phyloP scores from a whole-genome alignment of 208 protist genomes.

The Acanthamoeba culbertsoni region DNA sequence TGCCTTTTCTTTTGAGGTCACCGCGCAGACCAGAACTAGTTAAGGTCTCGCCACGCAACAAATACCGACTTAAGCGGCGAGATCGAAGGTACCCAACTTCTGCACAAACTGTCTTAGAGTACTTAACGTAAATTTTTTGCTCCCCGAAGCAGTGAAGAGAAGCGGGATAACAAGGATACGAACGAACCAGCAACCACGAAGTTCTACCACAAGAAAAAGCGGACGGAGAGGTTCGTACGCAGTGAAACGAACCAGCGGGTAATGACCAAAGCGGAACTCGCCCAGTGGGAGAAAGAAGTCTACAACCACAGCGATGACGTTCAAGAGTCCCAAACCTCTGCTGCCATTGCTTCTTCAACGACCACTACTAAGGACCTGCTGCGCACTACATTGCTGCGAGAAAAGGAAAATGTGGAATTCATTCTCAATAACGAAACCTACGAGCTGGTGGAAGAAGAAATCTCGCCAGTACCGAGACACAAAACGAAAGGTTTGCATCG shows the following conservation, averaged over 20 bases:
- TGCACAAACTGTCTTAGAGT: too few species aligned
- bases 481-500: background rate
- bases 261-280: constrained; percentile 44
- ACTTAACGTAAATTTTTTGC: too few species aligned
- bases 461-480: background rate
- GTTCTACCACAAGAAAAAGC: constrained; percentile 32
- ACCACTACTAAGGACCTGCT: background rate
- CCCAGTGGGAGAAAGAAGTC: constrained; percentile 11
- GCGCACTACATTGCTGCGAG: background rate
- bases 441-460: background rate
- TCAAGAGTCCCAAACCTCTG: background rate
- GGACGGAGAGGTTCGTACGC: background rate
- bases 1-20: background rate
- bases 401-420: constrained; percentile 42
- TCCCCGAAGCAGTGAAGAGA: too few species aligned
- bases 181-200: too few species aligned
- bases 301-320: background rate
- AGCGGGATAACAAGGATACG: too few species aligned
- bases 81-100: background rate
- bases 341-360: background rate
- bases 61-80: background rate
- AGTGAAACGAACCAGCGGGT: constrained; percentile 9
- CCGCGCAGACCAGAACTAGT: background rate
- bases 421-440: constrained; percentile 24
- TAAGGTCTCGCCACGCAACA: background rate